Conservation (phyloP, 768 basidiomycete genomes). For the Rhizopogon vinicolor region DNA sequence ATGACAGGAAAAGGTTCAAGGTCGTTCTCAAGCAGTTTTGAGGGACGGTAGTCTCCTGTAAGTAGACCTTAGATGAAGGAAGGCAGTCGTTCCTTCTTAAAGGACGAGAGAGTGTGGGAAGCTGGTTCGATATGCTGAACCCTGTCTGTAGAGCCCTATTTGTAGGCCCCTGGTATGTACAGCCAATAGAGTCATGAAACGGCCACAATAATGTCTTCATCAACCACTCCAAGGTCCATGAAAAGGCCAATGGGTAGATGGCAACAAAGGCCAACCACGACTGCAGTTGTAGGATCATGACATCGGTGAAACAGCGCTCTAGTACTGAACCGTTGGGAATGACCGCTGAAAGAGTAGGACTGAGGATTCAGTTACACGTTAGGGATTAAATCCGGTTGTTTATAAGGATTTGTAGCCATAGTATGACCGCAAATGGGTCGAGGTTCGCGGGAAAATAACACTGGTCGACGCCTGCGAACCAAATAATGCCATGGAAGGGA, state of each 20-base stretch:
- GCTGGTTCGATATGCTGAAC: neutral
- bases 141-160: neutral
- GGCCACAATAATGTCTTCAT: neutral
- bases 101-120: no score
- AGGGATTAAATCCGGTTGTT: neutral
- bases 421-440: neutral
- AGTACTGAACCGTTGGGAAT: neutral
- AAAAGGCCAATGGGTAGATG: neutral
- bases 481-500: neutral
- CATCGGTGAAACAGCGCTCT: neutral
- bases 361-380: neutral
- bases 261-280: neutral
- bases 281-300: neutral
- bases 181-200: neutral
- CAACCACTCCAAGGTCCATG: neutral
- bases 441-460: neutral
- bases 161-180: neutral
- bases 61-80: no score
- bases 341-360: neutral
- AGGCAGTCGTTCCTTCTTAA: no score
- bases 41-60: no score
- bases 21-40: neutral
- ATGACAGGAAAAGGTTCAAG: neutral
- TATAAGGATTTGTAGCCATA: neutral
- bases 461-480: neutral